Conservation (phyloP, 2,329 filamentous ascomycete genomes). For the Cryphonectria parasitica region DNA sequence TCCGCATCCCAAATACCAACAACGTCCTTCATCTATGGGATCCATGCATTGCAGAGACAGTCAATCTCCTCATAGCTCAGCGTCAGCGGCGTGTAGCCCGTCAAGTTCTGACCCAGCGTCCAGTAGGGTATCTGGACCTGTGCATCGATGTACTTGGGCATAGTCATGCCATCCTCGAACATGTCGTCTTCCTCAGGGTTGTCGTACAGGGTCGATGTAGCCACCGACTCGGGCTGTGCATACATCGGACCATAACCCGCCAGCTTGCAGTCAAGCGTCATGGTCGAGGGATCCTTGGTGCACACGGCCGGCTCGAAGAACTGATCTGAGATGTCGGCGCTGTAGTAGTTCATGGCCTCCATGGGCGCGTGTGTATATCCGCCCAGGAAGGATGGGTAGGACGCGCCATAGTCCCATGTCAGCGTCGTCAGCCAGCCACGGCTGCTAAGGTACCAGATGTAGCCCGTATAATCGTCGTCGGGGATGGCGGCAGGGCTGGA, state of each 20-base stretch:
- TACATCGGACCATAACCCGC: not conserved
- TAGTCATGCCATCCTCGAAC: not conserved
- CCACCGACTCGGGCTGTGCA: not conserved
- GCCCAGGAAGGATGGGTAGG: not conserved
- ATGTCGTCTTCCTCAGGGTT: not conserved
- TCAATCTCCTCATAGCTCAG: not conserved
- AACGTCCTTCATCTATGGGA: not conserved
- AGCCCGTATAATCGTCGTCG: not conserved
- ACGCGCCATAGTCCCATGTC: not conserved
- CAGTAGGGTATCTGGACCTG: not conserved
- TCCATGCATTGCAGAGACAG: conserved; percentile 7
- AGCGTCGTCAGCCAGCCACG: not conserved
- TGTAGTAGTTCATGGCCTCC: not conserved
- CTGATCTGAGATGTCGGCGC: conserved; percentile 4
- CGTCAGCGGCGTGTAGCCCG: not conserved
- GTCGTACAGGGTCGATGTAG: not conserved
- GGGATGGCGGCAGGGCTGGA: not conserved
- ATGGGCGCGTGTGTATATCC: not conserved
- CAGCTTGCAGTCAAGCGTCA: conserved; percentile 4
- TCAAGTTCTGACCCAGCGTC: not conserved
- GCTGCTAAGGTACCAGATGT: conserved; percentile 9
- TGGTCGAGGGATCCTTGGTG: conserved; percentile 5
- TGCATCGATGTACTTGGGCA: not conserved
- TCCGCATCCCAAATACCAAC: not conserved
- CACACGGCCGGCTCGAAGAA: conserved; percentile 2